Evolutionary conservation across 805 yeast genomes (phyloP).

Genomic region (Ogataea degrootiae): DNA sequence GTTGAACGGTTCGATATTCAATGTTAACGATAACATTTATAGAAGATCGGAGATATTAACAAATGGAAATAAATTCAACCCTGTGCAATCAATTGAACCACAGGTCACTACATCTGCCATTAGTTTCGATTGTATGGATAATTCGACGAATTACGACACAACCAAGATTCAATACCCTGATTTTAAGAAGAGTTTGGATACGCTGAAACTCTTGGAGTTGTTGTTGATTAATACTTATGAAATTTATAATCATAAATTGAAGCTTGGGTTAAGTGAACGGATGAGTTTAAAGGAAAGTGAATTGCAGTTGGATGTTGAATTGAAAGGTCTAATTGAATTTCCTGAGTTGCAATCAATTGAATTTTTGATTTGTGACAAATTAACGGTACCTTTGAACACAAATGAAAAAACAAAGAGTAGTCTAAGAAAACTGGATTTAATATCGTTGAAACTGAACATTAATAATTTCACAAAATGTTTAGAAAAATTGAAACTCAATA

Average conservation of each 20-base stretch:
- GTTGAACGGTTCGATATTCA: constrained; percentile 37
- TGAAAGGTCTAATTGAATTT: constrained; percentile 16
- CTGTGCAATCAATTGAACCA: constrained; percentile 35
- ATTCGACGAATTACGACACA: constrained; percentile 28
- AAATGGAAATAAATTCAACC: constrained; percentile 39
- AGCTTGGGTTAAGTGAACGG: constrained; percentile 23
- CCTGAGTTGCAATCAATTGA: constrained; percentile 15
- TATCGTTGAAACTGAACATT: constrained; percentile 21
- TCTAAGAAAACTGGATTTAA: constrained; percentile 21
- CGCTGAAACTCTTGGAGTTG: constrained; percentile 23
- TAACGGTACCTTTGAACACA: constrained; percentile 4
- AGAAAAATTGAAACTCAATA: constrained; percentile 20
- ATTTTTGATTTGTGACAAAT: constrained; percentile 1
- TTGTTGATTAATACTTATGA: constrained; percentile 26
- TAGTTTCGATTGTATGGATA: constrained; percentile 32
- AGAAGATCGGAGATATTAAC: constrained; percentile 34
- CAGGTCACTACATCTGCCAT: constrained; percentile 33
- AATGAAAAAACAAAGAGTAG: constrained; percentile 19
- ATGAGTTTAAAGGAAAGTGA: not conserved
- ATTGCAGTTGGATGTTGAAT: constrained; percentile 11
- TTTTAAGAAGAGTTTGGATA: constrained; percentile 23
- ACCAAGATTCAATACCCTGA: constrained; percentile 28
- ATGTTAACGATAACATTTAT: constrained; percentile 35
- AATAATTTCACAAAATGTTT: constrained; percentile 28
- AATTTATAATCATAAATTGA: constrained; percentile 23